Evolutionary conservation across 2,329 filamentous ascomycete genomes (phyloP), one percentile per base, ranked within the genome.

Genomic region (Ophiostoma sp.): DNA sequence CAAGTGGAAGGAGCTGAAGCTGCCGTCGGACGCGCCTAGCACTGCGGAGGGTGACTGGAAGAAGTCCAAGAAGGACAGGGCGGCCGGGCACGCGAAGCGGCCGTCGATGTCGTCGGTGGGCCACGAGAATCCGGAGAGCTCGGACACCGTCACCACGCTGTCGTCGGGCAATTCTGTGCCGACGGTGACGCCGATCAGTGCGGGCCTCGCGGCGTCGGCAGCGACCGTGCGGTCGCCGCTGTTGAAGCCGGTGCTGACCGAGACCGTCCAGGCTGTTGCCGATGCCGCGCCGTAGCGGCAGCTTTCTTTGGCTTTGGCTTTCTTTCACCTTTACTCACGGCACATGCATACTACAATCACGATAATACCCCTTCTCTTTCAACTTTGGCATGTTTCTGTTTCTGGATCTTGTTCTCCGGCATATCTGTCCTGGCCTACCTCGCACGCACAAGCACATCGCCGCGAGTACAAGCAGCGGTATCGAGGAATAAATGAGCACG

Each of bases 1-100:
- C 70, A 93, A 93, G 79, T 99, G 95, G 95, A 97, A 97, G 79
- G 92, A 95, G 76, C 94, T 67, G 20, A 67, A 67, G 65, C 65
- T 67, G 65, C 65, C 65, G 11, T 65, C 62, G 33, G 62, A 65
- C 20, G 23, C 65, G n/a, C 36, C 65, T 5, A 33, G 5, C 4
- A 35, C 36, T 20, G 62, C 62, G 20, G 65, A 44, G 4, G 65
- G 7, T 39, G 39, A 67, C 20, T 41, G 4, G 64, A 67, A 44
- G n/a, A 36, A 36, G 35, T 36, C 35, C 23, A 67, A 33, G 13
- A 57, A 41, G 33, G 62, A 65, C 35, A 57, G 41, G 11, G 66
- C 11, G 15, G 11, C 33, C 0, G 67, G 67, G 36, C 70, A 73
- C 33, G 17, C 27, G 8, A 72, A 70, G 54, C 69, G 69, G 17